phyloP scores from a whole-genome alignment of 768 basidiomycete species.

The Polyporus arcularius region DNA sequence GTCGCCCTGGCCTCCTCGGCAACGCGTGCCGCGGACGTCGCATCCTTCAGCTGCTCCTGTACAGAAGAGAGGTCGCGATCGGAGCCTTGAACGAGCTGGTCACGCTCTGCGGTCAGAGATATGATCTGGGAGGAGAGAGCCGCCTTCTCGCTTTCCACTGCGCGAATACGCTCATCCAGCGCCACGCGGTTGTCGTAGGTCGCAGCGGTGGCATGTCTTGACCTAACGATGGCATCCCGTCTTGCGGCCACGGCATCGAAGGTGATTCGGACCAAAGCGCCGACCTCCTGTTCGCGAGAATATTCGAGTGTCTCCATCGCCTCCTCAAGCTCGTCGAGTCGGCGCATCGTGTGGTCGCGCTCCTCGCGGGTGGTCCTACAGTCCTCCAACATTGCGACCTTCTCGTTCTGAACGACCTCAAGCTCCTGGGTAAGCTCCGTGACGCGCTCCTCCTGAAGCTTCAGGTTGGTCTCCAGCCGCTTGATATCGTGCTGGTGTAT shows the following conservation, averaged over 20 bases:
- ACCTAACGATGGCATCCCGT: background rate
- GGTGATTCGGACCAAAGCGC: slow-evolving; percentile 27
- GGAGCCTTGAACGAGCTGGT: background rate
- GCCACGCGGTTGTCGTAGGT: background rate
- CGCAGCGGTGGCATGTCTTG: background rate
- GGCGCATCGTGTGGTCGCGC: slow-evolving; percentile 60
- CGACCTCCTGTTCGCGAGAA: slow-evolving; percentile 27
- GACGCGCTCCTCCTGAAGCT: slow-evolving; percentile 73
- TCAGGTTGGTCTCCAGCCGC: slow-evolving; percentile 72
- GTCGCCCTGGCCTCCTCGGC: slow-evolving; percentile 11
- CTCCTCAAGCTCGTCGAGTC: slow-evolving; percentile 63
- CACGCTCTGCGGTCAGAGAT: slow-evolving; percentile 1
- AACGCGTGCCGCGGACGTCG: background rate
- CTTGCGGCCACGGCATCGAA: slow-evolving; percentile 16
- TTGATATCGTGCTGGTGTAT: slow-evolving; percentile 79
- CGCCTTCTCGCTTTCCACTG: slow-evolving; percentile 6
- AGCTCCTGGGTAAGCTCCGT: slow-evolving; percentile 70
- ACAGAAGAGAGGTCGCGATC: slow-evolving; percentile 8
- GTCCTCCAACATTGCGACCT: slow-evolving; percentile 82
- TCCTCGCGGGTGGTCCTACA: slow-evolving; percentile 77
- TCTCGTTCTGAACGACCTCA: slow-evolving; percentile 65
- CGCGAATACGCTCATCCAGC: slow-evolving; percentile 10
- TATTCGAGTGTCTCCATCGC: slow-evolving; percentile 48
- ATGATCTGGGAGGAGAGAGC: slow-evolving; percentile 2
- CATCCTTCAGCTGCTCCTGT: slow-evolving; percentile 11